These are phyloP conservation scores for Aspergillus phoenicis DNA, from an alignment of 2,329 filamentous ascomycete genomes.

Conservation along the genomic window DNA sequence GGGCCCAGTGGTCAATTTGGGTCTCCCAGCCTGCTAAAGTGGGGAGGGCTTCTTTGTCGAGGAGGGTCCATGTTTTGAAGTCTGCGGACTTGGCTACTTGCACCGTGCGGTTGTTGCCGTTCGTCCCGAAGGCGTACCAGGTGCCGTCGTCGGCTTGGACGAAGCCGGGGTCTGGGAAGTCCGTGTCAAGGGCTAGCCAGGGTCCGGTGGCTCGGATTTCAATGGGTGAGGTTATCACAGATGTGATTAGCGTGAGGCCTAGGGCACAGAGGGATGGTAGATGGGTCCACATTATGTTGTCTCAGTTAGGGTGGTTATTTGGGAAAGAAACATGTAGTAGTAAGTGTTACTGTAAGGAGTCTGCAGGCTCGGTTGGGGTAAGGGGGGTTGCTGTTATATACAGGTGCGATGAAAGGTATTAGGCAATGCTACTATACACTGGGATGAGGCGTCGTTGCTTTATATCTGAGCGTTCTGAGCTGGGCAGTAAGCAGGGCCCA, in stretches of 20 bases:
- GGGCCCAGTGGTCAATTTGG: constrained; percentile 61
- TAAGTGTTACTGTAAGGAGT: background rate
- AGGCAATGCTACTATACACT: background rate
- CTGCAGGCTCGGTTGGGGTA: background rate
- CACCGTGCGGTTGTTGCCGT: constrained; percentile 51
- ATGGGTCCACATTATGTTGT: background rate
- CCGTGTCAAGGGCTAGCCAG: constrained; percentile 5
- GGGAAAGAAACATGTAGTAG: background rate
- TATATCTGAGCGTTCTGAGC: background rate
- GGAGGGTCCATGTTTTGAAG: constrained; percentile 50
- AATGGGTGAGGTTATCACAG: background rate
- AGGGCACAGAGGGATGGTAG: background rate
- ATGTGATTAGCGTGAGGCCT: background rate
- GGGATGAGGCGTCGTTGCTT: background rate
- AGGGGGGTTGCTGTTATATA: background rate
- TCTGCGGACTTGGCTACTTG: constrained; percentile 55
- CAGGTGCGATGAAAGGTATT: background rate
- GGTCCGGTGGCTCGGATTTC: background rate
- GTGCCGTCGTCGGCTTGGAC: constrained; percentile 7
- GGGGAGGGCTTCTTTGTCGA: constrained; percentile 56
- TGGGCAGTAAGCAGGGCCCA: background rate
- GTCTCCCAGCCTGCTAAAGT: constrained; percentile 57
- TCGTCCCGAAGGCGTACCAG: constrained; percentile 58
- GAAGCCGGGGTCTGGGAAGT: constrained; percentile 17
- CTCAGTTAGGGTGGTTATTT: background rate